Conservation (phyloP, 2,329 filamentous ascomycete species). For the Teratosphaeria zuluensis region DNA sequence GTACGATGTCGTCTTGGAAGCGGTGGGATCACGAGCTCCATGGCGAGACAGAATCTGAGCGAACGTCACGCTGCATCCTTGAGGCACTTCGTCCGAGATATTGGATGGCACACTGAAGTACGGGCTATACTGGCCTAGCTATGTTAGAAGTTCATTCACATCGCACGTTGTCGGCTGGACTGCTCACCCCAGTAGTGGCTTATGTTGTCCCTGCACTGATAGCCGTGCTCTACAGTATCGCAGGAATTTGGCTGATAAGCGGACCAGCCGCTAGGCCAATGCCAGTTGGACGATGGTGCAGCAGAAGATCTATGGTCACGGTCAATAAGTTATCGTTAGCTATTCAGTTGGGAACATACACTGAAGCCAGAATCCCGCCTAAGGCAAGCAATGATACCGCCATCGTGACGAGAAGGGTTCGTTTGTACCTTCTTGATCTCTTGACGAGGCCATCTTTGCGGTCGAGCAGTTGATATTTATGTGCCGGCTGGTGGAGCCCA, state of each 20-base stretch:
- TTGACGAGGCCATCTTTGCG: background rate
- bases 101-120: slow-evolving; percentile 67
- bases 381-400: background rate
- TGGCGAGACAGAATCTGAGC: slow-evolving; percentile 75
- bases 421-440: too few species aligned
- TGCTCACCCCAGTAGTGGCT: slow-evolving; percentile 53
- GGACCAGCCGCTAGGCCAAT: background rate
- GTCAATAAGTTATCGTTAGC: background rate
- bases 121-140: slow-evolving; percentile 68
- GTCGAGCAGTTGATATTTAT: background rate
- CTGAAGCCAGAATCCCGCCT: background rate
- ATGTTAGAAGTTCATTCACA: background rate
- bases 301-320: background rate
- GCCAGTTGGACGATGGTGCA: background rate
- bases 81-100: slow-evolving; percentile 51
- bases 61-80: slow-evolving; percentile 66
- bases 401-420: background rate
- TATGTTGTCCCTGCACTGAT: slow-evolving; percentile 52
- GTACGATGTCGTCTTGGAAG: slow-evolving; percentile 56
- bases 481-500: background rate
- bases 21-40: slow-evolving; percentile 72
- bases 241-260: slow-evolving; percentile 6
- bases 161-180: background rate
- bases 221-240: slow-evolving; percentile 37
- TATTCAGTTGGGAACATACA: background rate